phyloP scores from a whole-genome alignment of 768 basidiomycete species.

The Chiua virens region DNA sequence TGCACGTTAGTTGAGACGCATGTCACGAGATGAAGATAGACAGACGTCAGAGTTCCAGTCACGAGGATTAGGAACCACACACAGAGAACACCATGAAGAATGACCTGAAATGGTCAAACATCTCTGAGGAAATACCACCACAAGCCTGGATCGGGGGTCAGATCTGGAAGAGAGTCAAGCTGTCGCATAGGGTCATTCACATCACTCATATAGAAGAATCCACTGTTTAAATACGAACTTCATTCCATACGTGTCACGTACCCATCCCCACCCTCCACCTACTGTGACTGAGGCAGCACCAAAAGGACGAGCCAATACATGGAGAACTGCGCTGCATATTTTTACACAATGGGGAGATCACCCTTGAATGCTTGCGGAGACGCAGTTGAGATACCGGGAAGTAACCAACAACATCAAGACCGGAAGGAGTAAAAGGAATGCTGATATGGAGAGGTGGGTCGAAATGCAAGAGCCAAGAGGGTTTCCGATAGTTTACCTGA shows the following conservation, averaged over 20 bases:
- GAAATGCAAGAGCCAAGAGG: conserved; percentile 71
- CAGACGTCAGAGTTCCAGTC: not conserved
- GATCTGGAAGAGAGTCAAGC: conserved; percentile 79
- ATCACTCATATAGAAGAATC: not conserved
- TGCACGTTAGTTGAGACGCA: conserved; percentile 82
- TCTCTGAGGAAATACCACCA: conserved; percentile 99
- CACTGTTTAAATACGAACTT: conserved; percentile 45
- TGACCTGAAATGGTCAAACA: conserved; percentile 96
- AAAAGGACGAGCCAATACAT: conserved; percentile 49
- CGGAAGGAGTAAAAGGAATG: conserved; percentile 18
- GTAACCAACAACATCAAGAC: conserved; percentile 34
- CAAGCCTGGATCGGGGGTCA: conserved; percentile 91
- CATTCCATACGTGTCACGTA: conserved; percentile 80
- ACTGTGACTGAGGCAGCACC: conserved; percentile 51
- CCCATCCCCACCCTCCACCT: conserved; percentile 66
- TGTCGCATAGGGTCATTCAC: conserved; percentile 29
- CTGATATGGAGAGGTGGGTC: conserved; percentile 71
- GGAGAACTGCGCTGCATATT: conserved; percentile 47
- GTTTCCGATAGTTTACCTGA: conserved; percentile 59
- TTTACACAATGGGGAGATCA: conserved; percentile 3
- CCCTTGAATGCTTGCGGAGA: conserved; percentile 45
- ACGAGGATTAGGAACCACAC: conserved; percentile 20
- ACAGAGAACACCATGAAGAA: conserved; percentile 97
- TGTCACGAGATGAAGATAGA: conserved; percentile 64
- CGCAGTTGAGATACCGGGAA: conserved; percentile 63